Evolutionary conservation across 2,329 filamentous ascomycete species (phyloP).

Genomic region (Leptographium galeiforme): DNA sequence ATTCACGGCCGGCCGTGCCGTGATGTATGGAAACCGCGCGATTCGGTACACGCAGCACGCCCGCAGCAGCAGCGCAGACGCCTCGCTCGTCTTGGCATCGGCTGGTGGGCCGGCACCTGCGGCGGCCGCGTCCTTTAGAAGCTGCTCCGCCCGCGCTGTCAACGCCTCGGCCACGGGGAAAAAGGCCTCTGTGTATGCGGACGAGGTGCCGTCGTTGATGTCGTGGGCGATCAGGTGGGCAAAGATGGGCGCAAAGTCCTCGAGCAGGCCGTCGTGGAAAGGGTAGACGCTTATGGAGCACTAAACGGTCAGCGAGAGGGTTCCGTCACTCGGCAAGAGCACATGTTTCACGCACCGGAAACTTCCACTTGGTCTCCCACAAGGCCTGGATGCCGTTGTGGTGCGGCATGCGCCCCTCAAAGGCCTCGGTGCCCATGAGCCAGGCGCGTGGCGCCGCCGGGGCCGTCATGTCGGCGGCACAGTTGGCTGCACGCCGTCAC

Average conservation of each 20-base stretch:
- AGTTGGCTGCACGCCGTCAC: neutral
- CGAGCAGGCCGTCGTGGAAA: slow-evolving; percentile 57
- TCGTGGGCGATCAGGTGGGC: slow-evolving; percentile 44
- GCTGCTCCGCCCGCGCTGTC: slow-evolving; percentile 31
- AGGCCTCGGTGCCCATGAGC: slow-evolving; percentile 18
- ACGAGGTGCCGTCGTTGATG: slow-evolving; percentile 51
- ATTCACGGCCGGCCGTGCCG: slow-evolving; percentile 22
- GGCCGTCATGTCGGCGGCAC: slow-evolving; percentile 15
- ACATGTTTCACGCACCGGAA: slow-evolving; percentile 27
- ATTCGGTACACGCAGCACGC: slow-evolving; percentile 63
- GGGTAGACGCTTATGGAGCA: slow-evolving; percentile 53
- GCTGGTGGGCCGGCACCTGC: slow-evolving; percentile 13
- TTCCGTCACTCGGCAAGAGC: neutral
- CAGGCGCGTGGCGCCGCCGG: neutral
- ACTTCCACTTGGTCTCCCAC: slow-evolving; percentile 68
- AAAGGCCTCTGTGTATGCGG: slow-evolving; percentile 51
- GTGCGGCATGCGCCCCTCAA: slow-evolving; percentile 36
- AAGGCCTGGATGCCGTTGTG: slow-evolving; percentile 46
- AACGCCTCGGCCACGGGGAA: slow-evolving; percentile 48
- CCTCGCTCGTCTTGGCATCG: slow-evolving; percentile 32
- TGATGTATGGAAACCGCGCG: slow-evolving; percentile 51
- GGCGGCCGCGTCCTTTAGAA: slow-evolving; percentile 15
- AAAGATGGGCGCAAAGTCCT: slow-evolving; percentile 60
- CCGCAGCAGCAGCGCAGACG: slow-evolving; percentile 52
- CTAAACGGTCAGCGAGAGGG: slow-evolving; percentile 13